Conservation (phyloP, 306 rosid species). For the Glycine soja region DNA sequence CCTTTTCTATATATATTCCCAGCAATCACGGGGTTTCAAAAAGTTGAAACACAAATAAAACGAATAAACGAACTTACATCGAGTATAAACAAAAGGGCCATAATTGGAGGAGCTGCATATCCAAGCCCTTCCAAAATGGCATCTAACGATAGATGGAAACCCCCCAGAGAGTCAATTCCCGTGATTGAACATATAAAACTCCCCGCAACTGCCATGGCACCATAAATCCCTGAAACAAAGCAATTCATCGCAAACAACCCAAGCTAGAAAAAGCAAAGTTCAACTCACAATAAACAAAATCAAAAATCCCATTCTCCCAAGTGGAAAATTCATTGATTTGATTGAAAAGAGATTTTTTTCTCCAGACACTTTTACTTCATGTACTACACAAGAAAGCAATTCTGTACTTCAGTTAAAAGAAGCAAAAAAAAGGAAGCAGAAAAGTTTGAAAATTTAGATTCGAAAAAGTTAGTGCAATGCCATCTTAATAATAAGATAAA, state of each 20-base stretch:
- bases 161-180: conserved; percentile 87
- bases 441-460: not conserved
- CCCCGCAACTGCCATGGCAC: conserved; percentile 95
- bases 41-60: too few species aligned
- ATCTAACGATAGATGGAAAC: conserved; percentile 82
- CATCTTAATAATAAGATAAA: too few species aligned
- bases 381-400: not conserved
- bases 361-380: conserved; percentile 9
- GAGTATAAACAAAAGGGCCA: conserved; percentile 93
- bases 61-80: conserved; percentile 61
- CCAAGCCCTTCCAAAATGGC: conserved; percentile 89
- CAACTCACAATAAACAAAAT: not conserved
- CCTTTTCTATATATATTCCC: too few species aligned
- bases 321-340: conserved; percentile 1
- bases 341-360: not conserved
- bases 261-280: not conserved
- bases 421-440: conserved; percentile 23
- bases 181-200: conserved; percentile 84
- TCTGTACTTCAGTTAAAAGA: not conserved
- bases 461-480: not conserved
- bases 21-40: too few species aligned
- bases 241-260: conserved; percentile 34
- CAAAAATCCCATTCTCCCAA: not conserved
- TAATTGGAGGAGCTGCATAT: conserved; percentile 92
- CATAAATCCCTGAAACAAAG: conserved; percentile 75